phyloP scores from a whole-genome alignment of 768 basidiomycete species.

The Strobilomyces dryophilus region DNA sequence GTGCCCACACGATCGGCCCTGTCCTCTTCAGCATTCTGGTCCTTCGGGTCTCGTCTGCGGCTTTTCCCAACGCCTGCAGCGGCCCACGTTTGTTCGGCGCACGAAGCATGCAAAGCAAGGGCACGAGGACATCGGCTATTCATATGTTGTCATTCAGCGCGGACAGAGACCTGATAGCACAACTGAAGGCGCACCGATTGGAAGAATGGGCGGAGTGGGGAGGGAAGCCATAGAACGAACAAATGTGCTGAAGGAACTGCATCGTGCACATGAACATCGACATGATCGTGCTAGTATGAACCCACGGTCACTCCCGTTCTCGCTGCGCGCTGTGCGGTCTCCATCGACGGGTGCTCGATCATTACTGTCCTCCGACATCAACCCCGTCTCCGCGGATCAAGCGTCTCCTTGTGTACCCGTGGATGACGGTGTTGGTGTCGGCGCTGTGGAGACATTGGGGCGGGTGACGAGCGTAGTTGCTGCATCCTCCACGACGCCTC shows the following conservation, averaged over 20 bases:
- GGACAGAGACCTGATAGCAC: slow-evolving; percentile 57
- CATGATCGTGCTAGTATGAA: slow-evolving; percentile 13
- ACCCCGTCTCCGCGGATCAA: slow-evolving; percentile 21
- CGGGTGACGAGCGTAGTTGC: slow-evolving; percentile 16
- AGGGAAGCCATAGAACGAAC: slow-evolving; percentile 28
- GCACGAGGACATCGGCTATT: slow-evolving; percentile 85
- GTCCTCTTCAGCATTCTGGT: slow-evolving; percentile 69
- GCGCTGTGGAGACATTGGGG: slow-evolving; percentile 12
- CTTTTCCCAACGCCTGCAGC: slow-evolving; percentile 84
- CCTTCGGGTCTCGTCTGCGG: slow-evolving; percentile 60
- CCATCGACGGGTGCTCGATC: slow-evolving; percentile 12
- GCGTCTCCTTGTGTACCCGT: slow-evolving; percentile 14
- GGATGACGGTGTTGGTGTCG: slow-evolving; percentile 16
- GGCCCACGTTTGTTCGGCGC: slow-evolving; percentile 77
- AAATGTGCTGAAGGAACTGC: slow-evolving; percentile 24
- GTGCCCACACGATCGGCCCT: slow-evolving; percentile 89
- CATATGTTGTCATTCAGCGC: slow-evolving; percentile 84
- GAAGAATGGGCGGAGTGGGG: slow-evolving; percentile 30
- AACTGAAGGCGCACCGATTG: slow-evolving; percentile 8
- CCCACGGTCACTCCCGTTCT: slow-evolving; percentile 27
- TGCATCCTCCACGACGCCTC: slow-evolving; percentile 22
- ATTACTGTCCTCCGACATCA: slow-evolving; percentile 14
- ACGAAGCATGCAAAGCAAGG: slow-evolving; percentile 86
- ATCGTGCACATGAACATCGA: slow-evolving; percentile 17
- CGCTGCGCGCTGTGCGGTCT: slow-evolving; percentile 9